Conservation (phyloP, 1,284 basidiomycete species). For the Somion occarium region DNA sequence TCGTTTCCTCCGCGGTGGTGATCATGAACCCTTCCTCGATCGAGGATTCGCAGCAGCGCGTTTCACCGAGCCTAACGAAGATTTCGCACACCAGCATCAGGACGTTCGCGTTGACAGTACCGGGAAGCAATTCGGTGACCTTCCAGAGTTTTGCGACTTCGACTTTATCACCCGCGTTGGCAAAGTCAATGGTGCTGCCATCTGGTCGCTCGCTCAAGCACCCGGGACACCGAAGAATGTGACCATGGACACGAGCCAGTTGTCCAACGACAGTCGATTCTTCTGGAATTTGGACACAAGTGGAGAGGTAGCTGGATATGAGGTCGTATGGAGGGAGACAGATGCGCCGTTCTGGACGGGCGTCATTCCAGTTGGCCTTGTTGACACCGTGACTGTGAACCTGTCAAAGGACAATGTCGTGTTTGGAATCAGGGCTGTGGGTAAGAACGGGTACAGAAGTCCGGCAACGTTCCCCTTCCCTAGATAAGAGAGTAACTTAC, state of each 20-base stretch:
- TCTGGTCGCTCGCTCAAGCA: conserved; percentile 50
- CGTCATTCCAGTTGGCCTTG: conserved; percentile 43
- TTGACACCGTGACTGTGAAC: conserved; percentile 34
- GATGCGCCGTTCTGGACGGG: conserved; percentile 44
- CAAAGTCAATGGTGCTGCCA: conserved; percentile 43
- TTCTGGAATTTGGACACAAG: conserved; percentile 37
- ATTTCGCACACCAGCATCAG: conserved; percentile 54
- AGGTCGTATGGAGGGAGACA: conserved; percentile 47
- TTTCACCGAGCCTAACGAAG: conserved; percentile 51
- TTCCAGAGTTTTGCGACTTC: conserved; percentile 47
- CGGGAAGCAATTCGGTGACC: conserved; percentile 49
- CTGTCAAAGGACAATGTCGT: conserved; percentile 49
- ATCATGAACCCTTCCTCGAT: conserved; percentile 46
- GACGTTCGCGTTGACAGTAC: conserved; percentile 42
- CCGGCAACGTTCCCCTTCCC: conserved; percentile 43
- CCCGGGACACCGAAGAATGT: conserved; percentile 47
- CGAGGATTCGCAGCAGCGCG: conserved; percentile 47
- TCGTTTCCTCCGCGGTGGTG: conserved; percentile 48
- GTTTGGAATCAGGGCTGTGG: conserved; percentile 47
- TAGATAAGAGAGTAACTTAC: conserved; percentile 5
- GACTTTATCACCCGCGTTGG: conserved; percentile 45
- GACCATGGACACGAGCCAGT: conserved; percentile 36
- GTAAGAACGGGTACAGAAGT: conserved; percentile 45
- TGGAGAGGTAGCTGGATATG: conserved; percentile 38
- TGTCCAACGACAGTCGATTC: conserved; percentile 52